Percentiles rank a stretch among this genome's conserved stretches.
phyloP scores from a whole-genome alignment of 2,329 filamentous ascomycete genomes.

The Coccinonectria pachysandricola region DNA sequence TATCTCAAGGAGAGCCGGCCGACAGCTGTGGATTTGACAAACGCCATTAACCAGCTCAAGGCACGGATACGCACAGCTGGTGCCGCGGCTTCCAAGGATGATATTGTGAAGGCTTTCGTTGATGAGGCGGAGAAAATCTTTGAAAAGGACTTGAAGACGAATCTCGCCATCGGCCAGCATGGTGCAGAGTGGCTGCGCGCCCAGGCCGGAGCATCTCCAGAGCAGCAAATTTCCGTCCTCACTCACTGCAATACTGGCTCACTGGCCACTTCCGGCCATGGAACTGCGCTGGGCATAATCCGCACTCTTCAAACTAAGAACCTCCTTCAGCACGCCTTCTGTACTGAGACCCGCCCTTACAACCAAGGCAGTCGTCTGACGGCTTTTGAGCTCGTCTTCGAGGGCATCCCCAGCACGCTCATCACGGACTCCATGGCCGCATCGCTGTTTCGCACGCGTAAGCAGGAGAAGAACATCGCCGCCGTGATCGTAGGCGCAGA shows the following conservation, averaged over 20 bases:
- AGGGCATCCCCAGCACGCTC: slow-evolving; percentile 80
- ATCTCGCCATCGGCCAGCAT: slow-evolving; percentile 71
- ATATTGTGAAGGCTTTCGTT: slow-evolving; percentile 62
- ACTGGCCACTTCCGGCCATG: slow-evolving; percentile 93
- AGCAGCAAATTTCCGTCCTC: slow-evolving; percentile 60
- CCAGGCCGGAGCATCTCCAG: slow-evolving; percentile 39
- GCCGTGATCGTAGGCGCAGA: slow-evolving; percentile 93
- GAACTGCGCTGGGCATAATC: slow-evolving; percentile 89
- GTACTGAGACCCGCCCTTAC: slow-evolving; percentile 93
- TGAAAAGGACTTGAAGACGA: slow-evolving; percentile 76
- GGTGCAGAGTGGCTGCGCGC: slow-evolving; percentile 74
- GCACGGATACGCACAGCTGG: slow-evolving; percentile 44
- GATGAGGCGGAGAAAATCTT: slow-evolving; percentile 77
- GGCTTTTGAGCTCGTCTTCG: slow-evolving; percentile 92
- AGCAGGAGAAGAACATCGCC: slow-evolving; percentile 56
- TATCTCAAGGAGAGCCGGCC: slow-evolving; percentile 84
- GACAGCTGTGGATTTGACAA: slow-evolving; percentile 88
- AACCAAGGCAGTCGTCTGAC: slow-evolving; percentile 95
- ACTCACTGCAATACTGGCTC: slow-evolving; percentile 99
- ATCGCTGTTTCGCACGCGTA: slow-evolving; percentile 60
- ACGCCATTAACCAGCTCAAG: slow-evolving; percentile 76
- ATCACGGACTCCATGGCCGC: slow-evolving; percentile 97
- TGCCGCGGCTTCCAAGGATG: slow-evolving; percentile 29
- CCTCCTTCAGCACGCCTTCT: slow-evolving; percentile 74
- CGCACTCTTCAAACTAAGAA: slow-evolving; percentile 62